phyloP scores from a whole-genome alignment of 2,329 filamentous ascomycete genomes.

The Gyromitra esculenta region DNA sequence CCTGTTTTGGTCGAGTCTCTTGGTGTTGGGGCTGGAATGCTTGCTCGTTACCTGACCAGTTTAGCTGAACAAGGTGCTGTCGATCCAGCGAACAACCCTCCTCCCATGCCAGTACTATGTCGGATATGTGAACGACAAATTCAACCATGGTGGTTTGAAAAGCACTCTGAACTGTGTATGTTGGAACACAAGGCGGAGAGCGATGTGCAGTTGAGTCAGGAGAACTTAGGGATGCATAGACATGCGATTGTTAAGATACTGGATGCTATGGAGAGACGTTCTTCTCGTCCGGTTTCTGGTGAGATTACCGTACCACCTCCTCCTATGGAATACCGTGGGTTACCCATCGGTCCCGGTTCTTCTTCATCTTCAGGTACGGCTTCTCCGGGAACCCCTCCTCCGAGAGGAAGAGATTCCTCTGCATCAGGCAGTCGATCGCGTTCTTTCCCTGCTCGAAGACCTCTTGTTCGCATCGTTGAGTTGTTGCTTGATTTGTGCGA shows the following conservation, averaged over 20 bases:
- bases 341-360: slow-evolving; percentile 80
- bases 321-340: slow-evolving; percentile 59
- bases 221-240: slow-evolving; percentile 88
- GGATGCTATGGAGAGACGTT: slow-evolving; percentile 85
- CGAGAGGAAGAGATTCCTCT: slow-evolving; percentile 71
- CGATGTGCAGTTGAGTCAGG: slow-evolving; percentile 96
- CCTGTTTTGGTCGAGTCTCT: slow-evolving; percentile 88
- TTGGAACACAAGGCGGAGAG: slow-evolving; percentile 97
- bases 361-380: slow-evolving; percentile 68
- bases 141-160: slow-evolving; percentile 99
- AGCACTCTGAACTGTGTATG: slow-evolving; percentile 93
- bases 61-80: slow-evolving; percentile 84
- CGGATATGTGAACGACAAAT: slow-evolving; percentile 98
- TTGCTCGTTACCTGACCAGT: slow-evolving; percentile 90
- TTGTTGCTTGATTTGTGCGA: slow-evolving; percentile 94
- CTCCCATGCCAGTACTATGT: slow-evolving; percentile 85
- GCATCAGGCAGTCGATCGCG: slow-evolving; percentile 53
- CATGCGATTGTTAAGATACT: slow-evolving; percentile 94
- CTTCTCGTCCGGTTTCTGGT: slow-evolving; percentile 71
- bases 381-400: slow-evolving; percentile 85
- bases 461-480: slow-evolving; percentile 92
- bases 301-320: slow-evolving; percentile 62
- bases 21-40: slow-evolving; percentile 90
- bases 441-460: slow-evolving; percentile 83
- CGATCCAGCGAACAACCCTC: slow-evolving; percentile 78